phyloP scores from a whole-genome alignment of 495 filamentous ascomycete species.

The Peziza echinospora region DNA sequence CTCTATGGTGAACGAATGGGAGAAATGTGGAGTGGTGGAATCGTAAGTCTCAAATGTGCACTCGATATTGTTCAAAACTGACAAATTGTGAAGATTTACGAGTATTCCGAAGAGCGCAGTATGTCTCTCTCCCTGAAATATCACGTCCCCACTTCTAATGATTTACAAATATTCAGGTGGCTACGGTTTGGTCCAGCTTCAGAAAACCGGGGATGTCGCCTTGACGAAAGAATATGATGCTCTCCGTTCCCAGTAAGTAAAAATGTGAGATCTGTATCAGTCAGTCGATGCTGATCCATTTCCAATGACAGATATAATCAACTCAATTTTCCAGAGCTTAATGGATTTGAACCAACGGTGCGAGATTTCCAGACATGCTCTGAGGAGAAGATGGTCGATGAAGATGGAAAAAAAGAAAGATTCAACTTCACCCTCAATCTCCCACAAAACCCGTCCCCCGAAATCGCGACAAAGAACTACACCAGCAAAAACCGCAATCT shows the following conservation, averaged over 20 bases:
- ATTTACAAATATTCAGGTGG: not conserved
- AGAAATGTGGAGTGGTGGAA: constrained; percentile 54
- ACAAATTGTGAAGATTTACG: not conserved
- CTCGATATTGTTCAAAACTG: constrained; percentile 39
- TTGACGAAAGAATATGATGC: constrained; percentile 50
- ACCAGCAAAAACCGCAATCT: not conserved
- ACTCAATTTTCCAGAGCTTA: constrained; percentile 43
- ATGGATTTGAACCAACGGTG: constrained; percentile 31
- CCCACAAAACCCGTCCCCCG: constrained; percentile 23
- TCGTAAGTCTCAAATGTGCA: constrained; percentile 60
- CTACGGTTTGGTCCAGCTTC: constrained; percentile 55
- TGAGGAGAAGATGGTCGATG: constrained; percentile 14
- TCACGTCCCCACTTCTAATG: no score
- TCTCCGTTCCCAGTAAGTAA: constrained; percentile 42
- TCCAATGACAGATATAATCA: constrained; percentile 29
- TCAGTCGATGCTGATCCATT: no score
- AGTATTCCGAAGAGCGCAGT: not conserved
- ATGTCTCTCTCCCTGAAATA: not conserved
- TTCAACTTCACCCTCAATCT: constrained; percentile 63
- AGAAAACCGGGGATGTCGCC: constrained; percentile 37
- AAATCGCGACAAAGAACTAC: constrained; percentile 31
- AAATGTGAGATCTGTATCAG: no score
- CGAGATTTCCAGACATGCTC: constrained; percentile 36
- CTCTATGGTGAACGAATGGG: constrained; percentile 71
- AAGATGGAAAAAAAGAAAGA: constrained; percentile 26